A percentile compares a stretch with the other conserved stretches of the same genome.
Evolutionary conservation across 2,329 filamentous ascomycete genomes (phyloP).

Genomic region (Apiospora kogelbergensis): DNA sequence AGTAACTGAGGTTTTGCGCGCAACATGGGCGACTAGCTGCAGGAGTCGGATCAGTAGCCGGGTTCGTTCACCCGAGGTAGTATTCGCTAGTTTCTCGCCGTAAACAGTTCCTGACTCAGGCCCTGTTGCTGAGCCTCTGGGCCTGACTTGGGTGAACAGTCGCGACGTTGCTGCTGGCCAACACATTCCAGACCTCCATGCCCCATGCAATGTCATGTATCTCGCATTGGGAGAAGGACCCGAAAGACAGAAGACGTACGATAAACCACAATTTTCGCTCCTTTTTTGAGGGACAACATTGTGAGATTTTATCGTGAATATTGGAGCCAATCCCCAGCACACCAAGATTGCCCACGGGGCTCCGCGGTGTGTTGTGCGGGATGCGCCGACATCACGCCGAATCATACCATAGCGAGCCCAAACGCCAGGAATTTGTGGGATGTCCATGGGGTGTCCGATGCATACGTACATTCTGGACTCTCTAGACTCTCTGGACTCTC

Average conservation of each 20-base stretch:
- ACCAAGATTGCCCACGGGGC: background rate
- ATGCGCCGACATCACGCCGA: conserved; percentile 5
- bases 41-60: too few species aligned
- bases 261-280: background rate
- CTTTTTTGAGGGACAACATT: background rate
- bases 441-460: background rate
- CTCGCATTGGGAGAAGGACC: background rate
- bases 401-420: background rate
- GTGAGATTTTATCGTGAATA: background rate
- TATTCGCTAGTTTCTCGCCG: background rate
- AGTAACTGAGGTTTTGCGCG: background rate
- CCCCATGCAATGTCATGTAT: background rate
- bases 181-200: background rate
- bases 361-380: background rate
- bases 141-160: background rate
- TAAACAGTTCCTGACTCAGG: background rate
- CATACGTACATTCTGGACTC: background rate
- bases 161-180: background rate
- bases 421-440: background rate
- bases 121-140: background rate
- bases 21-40: too few species aligned
- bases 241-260: background rate
- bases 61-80: too few species aligned
- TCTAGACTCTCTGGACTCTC: too few species aligned
- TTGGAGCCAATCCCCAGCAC: background rate